Percentiles rank a stretch among this genome's conserved stretches.
Evolutionary conservation across 2,329 filamentous ascomycete genomes (phyloP).

Genomic region (Tolypocladium amazonense): DNA sequence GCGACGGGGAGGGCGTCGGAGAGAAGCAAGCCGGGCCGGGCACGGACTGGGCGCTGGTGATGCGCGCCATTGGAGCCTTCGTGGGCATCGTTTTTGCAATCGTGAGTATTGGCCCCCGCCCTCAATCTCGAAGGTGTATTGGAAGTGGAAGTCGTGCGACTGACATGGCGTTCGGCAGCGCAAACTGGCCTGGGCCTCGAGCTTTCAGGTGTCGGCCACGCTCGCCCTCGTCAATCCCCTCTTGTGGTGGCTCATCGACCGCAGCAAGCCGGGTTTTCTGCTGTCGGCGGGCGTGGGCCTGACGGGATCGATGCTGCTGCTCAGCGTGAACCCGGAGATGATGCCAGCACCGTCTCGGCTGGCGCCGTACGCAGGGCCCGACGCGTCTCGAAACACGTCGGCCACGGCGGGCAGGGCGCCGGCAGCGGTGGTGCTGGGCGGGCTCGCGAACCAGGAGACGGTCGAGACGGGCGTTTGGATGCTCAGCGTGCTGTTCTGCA

Average conservation of each 20-base stretch:
- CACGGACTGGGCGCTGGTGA: slow-evolving; percentile 62
- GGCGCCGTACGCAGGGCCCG: slow-evolving; percentile 13
- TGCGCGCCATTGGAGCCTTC: slow-evolving; percentile 50
- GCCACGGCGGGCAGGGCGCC: background rate
- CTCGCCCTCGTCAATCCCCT: slow-evolving; percentile 86
- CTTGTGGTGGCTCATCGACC: slow-evolving; percentile 93
- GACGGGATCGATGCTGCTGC: slow-evolving; percentile 60
- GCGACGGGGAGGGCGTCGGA: slow-evolving; percentile 14
- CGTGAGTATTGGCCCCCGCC: slow-evolving; percentile 42
- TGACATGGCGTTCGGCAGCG: slow-evolving; percentile 42
- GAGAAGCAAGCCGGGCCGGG: slow-evolving; percentile 26
- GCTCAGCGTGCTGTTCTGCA: slow-evolving; percentile 87
- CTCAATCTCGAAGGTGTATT: too few species aligned
- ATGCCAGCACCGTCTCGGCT: slow-evolving; percentile 55
- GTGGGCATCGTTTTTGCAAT: slow-evolving; percentile 58
- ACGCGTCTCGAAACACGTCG: slow-evolving; percentile 4
- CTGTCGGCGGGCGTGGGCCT: slow-evolving; percentile 66
- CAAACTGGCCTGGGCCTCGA: slow-evolving; percentile 85
- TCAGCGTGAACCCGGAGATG: slow-evolving; percentile 67
- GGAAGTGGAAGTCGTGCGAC: background rate
- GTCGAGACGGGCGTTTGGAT: slow-evolving; percentile 78
- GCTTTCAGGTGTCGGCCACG: slow-evolving; percentile 83
- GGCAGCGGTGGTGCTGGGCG: slow-evolving; percentile 26
- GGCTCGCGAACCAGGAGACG: slow-evolving; percentile 49
- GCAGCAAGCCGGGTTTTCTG: slow-evolving; percentile 73